Conservation (phyloP, 768 basidiomycete species). For the Brasilioporus rufonigricans region DNA sequence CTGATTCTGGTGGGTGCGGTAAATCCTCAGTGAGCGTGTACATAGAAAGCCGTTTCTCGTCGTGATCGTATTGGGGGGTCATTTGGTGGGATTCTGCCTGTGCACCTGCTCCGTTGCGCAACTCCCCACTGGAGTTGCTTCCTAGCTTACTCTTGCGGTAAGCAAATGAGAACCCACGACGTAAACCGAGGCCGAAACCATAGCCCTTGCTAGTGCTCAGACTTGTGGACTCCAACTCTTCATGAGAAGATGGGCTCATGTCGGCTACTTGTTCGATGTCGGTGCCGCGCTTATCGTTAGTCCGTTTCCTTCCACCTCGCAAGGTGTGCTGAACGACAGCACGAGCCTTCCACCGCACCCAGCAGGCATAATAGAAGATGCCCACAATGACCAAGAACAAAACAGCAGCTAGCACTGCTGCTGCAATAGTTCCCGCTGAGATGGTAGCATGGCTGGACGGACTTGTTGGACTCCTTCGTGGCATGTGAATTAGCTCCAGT, state of each 20-base stretch:
- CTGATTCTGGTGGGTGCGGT: slow-evolving; percentile 27
- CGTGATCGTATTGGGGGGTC: slow-evolving; percentile 18
- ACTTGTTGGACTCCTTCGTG: slow-evolving; percentile 18
- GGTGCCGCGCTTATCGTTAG: not conserved
- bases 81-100: slow-evolving; percentile 23
- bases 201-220: slow-evolving; percentile 34
- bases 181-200: slow-evolving; percentile 33
- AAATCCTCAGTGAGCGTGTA: slow-evolving; percentile 20
- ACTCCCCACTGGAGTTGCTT: slow-evolving; percentile 19
- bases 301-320: not conserved
- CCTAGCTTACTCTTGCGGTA: slow-evolving; percentile 23
- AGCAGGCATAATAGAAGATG: slow-evolving; percentile 42
- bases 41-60: slow-evolving; percentile 31
- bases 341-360: slow-evolving; percentile 47
- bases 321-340: slow-evolving; percentile 14
- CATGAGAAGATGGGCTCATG: slow-evolving; percentile 13
- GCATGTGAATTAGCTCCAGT: slow-evolving; percentile 1
- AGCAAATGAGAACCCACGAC: slow-evolving; percentile 26
- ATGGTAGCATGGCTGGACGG: slow-evolving; percentile 25
- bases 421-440: slow-evolving; percentile 62
- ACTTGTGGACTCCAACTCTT: slow-evolving; percentile 26
- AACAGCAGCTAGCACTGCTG: slow-evolving; percentile 55
- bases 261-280: slow-evolving; percentile 13
- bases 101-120: slow-evolving; percentile 6
- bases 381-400: slow-evolving; percentile 48